Evolutionary conservation across 495 filamentous ascomycete genomes (phyloP).

Genomic region (Parathielavia hyrcaniae): DNA sequence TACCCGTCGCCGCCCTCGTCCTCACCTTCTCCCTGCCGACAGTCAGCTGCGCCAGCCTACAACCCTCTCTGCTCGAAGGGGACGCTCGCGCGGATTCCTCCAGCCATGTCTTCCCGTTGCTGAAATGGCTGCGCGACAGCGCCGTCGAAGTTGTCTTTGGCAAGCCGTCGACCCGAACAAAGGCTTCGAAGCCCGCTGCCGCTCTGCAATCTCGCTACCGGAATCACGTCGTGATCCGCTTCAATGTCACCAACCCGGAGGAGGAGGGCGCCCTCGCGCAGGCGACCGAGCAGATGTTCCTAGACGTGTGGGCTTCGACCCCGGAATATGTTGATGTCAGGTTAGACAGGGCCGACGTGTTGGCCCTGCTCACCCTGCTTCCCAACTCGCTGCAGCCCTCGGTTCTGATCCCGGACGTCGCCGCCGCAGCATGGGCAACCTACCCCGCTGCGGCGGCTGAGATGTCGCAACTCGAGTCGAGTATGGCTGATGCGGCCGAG

Average conservation of each 20-base stretch:
- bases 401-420: slow-evolving; percentile 79
- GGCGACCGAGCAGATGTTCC: slow-evolving; percentile 65
- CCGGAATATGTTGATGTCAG: slow-evolving; percentile 82
- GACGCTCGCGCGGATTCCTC: slow-evolving; percentile 3
- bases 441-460: slow-evolving; percentile 50
- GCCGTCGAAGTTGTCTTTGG: slow-evolving; percentile 61
- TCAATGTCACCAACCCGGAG: slow-evolving; percentile 63
- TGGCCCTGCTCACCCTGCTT: slow-evolving; percentile 74
- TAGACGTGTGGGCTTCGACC: slow-evolving; percentile 88
- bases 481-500: slow-evolving; percentile 26
- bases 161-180: slow-evolving; percentile 29
- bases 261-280: slow-evolving; percentile 69
- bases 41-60: slow-evolving; percentile 20
- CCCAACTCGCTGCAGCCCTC: slow-evolving; percentile 67
- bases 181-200: slow-evolving; percentile 35
- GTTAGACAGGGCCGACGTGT: slow-evolving; percentile 68
- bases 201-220: slow-evolving; percentile 62
- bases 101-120: slow-evolving; percentile 32
- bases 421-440: slow-evolving; percentile 67
- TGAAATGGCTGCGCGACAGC: slow-evolving; percentile 58
- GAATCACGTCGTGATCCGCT: slow-evolving; percentile 79
- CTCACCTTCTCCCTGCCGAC: slow-evolving; percentile 25
- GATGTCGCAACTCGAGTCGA: slow-evolving; percentile 19
- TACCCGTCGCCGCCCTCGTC: slow-evolving; percentile 20
- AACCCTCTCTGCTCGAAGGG: slow-evolving; percentile 13